Conservation (phyloP, 2,329 filamentous ascomycete genomes). For the Aspergillus oerlinghausenensis region DNA sequence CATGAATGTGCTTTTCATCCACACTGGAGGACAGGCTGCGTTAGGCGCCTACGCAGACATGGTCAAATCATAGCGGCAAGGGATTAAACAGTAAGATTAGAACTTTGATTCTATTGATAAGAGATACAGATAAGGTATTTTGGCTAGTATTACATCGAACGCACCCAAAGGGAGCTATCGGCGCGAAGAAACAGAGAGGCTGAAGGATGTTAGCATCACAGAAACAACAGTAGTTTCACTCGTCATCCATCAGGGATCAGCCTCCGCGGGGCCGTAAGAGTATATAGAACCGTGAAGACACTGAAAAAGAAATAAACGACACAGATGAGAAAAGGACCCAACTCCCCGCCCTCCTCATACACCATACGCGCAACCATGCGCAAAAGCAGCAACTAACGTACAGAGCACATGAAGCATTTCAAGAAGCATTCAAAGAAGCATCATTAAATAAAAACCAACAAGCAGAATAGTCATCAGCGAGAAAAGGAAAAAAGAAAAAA, state of each 20-base stretch:
- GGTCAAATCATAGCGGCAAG: neutral
- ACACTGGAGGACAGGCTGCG: conserved; percentile 34
- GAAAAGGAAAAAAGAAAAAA: conserved; percentile 1
- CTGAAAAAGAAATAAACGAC: conserved; percentile 9
- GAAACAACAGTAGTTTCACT: neutral
- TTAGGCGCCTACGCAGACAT: conserved; percentile 28
- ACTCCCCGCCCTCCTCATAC: conserved; percentile 20
- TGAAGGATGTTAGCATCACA: conserved; percentile 1
- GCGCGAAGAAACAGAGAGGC: neutral
- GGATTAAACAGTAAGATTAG: neutral
- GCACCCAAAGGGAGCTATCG: conserved; percentile 8
- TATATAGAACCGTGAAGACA: conserved; percentile 12
- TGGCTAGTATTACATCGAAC: conserved; percentile 26
- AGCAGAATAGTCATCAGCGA: conserved; percentile 2
- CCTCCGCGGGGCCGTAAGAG: conserved; percentile 3
- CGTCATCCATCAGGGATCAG: conserved; percentile 15
- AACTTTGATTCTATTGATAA: conserved; percentile 15
- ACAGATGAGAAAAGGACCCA: conserved; percentile 15
- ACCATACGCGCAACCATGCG: conserved; percentile 11
- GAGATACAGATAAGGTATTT: conserved; percentile 17
- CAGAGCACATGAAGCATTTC: conserved; percentile 2
- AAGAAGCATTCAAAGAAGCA: conserved; percentile 6
- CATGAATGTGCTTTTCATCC: conserved; percentile 34
- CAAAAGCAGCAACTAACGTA: conserved; percentile 3
- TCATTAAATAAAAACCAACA: conserved; percentile 7